These are phyloP conservation scores for Tolypocladium capitatum DNA, from an alignment of 2,329 filamentous ascomycete genomes.

Conservation along the genomic window DNA sequence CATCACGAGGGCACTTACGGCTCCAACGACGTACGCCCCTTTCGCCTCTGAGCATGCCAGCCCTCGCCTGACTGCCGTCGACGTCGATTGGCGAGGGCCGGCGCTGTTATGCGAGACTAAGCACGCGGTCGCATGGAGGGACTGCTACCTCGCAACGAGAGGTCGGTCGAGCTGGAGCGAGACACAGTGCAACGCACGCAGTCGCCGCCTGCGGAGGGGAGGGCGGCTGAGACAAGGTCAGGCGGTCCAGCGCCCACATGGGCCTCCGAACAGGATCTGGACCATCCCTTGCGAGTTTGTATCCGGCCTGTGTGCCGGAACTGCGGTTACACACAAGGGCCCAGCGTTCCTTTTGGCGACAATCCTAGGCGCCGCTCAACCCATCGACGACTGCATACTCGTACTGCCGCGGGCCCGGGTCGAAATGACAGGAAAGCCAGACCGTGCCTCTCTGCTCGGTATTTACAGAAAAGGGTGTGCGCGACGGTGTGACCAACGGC, in stretches of 20 bases:
- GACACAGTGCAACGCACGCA: neutral
- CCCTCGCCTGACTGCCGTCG: neutral
- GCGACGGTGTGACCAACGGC: neutral
- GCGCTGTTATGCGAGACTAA: neutral
- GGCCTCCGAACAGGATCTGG: neutral
- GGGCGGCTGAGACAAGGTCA: slow-evolving; percentile 4
- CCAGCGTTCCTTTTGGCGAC: no score
- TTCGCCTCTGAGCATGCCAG: neutral
- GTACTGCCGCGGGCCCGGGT: no score
- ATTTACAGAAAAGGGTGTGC: neutral
- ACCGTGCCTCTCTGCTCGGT: neutral
- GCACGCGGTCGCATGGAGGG: neutral
- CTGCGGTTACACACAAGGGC: neutral
- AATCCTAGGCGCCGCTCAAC: no score
- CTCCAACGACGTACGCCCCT: neutral
- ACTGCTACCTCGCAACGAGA: neutral
- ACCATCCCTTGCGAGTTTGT: no score
- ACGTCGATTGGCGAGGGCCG: neutral
- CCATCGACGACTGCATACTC: no score
- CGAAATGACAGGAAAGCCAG: neutral
- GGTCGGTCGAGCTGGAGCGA: neutral
- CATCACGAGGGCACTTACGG: neutral
- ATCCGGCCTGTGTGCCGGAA: neutral
- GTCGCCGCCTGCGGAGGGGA: neutral
- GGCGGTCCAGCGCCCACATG: neutral